A percentile compares a stretch with the other conserved stretches of the same genome.
phyloP scores from a whole-genome alignment of 75 land plant genomes.

The Chamaecyparis obtusa region DNA sequence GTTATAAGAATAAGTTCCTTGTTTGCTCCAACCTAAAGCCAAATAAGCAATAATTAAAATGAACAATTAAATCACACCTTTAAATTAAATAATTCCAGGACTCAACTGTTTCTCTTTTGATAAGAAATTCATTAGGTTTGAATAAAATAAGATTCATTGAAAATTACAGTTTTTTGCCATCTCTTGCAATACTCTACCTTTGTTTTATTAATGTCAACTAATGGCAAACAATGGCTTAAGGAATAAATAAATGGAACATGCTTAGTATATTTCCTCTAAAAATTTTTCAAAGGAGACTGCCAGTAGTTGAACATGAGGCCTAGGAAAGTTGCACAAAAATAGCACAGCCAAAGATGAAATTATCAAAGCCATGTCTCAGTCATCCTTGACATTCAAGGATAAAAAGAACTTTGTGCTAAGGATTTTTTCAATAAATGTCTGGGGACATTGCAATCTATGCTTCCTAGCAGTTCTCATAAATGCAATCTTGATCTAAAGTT shows the following conservation, averaged over 20 bases:
- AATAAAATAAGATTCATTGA: not conserved
- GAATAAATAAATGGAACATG: too few species aligned
- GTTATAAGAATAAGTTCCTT: not conserved
- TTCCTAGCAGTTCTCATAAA: not conserved
- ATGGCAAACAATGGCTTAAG: too few species aligned
- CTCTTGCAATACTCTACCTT: not conserved
- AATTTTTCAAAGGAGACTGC: too few species aligned
- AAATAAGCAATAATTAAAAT: not conserved
- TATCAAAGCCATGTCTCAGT: not conserved
- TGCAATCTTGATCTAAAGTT: not conserved
- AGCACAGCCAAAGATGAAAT: not conserved
- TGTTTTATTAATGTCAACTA: too few species aligned
- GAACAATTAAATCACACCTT: not conserved
- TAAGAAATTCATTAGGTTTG: not conserved
- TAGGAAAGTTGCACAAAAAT: not conserved
- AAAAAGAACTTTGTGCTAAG: not conserved
- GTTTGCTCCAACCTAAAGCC: not conserved
- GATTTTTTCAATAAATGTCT: not conserved
- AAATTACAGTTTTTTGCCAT: not conserved
- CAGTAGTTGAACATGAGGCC: not conserved
- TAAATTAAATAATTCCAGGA: not conserved
- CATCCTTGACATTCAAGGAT: not conserved
- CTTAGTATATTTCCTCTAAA: too few species aligned
- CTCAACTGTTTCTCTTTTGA: not conserved
- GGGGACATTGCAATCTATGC: not conserved